Evolutionary conservation across 768 basidiomycete species (phyloP).

Genomic region (Amanita pseudoporphyria): DNA sequence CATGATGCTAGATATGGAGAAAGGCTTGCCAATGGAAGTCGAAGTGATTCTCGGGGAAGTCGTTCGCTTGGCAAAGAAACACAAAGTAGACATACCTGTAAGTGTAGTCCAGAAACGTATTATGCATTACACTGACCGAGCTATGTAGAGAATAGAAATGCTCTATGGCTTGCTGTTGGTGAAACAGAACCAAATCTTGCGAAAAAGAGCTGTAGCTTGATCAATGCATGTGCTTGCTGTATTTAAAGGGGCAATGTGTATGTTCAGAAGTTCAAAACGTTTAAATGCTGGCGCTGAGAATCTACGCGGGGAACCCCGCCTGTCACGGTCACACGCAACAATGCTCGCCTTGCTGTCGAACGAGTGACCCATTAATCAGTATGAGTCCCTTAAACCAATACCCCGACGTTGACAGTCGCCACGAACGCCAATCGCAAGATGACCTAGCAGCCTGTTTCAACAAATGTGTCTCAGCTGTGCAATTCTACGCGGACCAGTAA

Average conservation of each 20-base stretch:
- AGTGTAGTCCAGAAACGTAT: constrained; percentile 15
- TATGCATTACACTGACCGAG: neutral
- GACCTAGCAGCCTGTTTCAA: constrained; percentile 26
- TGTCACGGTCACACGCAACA: neutral
- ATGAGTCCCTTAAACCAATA: neutral
- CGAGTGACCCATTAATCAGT: too few species aligned
- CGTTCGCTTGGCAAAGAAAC: constrained; percentile 38
- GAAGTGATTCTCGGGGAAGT: constrained; percentile 59
- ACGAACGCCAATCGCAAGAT: constrained; percentile 6
- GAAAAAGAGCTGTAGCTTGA: constrained; percentile 14
- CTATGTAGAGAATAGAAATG: constrained; percentile 45
- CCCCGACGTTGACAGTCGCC: too few species aligned
- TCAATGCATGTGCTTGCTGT: too few species aligned
- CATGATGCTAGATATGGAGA: constrained; percentile 52
- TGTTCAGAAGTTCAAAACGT: too few species aligned
- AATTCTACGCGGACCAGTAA: constrained; percentile 26
- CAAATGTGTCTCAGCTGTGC: constrained; percentile 25
- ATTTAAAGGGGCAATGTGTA: too few species aligned
- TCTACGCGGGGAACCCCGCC: too few species aligned
- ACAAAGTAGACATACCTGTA: constrained; percentile 40
- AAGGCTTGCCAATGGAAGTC: constrained; percentile 51
- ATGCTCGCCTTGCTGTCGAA: too few species aligned
- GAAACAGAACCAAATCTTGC: constrained; percentile 52
- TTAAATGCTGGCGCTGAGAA: too few species aligned
- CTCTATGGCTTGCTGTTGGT: constrained; percentile 49